Base-by-base conservation (phyloP, 805 yeast genomes). In the Huiozyma naganishii region DNA sequence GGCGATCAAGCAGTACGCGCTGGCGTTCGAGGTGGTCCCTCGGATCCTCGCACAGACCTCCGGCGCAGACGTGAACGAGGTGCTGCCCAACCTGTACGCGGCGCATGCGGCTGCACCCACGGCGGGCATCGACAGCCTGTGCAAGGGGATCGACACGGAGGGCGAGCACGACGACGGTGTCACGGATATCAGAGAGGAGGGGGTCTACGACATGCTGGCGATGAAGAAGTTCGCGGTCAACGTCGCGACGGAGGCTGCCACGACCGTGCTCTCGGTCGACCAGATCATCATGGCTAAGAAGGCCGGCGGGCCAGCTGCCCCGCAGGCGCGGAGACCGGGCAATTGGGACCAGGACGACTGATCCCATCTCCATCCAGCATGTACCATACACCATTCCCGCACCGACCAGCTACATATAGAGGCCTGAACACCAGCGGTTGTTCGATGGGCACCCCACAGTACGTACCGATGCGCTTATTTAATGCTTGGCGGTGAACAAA, bases 281-380 rank as follows among this genome's bases (percentile, higher is more conserved):
- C 97, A 90, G 73, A 90, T 90, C 57, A 92, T 90, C 61, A 92
- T 90, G 92, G 97, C 98, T 38, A 90, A 90, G 76, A 79, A 96
- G 63, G 97, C 97, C 2, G 98, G 98, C 52, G 98, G 98, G 23
- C 98, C 98, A 40, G 80, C 71, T 30, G 80, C 88, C 75, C 96
- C 96, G 32, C 69, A 73, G 55, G 94, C 84, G 59, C 82, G 81
- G 53, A 79, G 79, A 64, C 90, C 92, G 39, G 96, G 95, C 48
- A 88, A 87, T 69, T 88, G 97, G 97, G 97, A 88, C 60, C 92
- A 82, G 66, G 96, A 75, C 48, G 96, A 89, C 67, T 87, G 68
- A 56, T 32, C 8, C 17, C 17, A 12, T 10, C 11, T 32, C 17
- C n/a, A n/a, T n/a, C n/a, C n/a, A n/a, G n/a, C n/a, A n/a, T 11